A percentile compares a stretch with the other conserved stretches of the same genome.
Conservation (phyloP, 768 basidiomycete species). For the Amanita brunnescens region DNA sequence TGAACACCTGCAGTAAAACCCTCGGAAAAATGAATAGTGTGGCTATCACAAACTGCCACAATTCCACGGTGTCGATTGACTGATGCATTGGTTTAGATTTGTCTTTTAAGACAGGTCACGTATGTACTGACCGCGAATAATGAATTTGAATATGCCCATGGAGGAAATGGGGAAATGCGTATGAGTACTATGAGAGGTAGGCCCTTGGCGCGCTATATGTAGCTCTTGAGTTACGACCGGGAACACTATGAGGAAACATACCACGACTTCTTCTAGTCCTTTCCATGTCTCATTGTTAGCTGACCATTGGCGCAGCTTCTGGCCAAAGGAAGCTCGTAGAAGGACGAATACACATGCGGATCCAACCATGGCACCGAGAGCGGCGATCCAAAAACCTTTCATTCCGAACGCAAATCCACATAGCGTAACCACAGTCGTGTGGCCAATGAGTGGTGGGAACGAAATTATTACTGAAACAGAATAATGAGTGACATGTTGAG, state of each 20-base stretch:
- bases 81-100: constrained; percentile 16
- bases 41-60: constrained; percentile 72
- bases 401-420: constrained; percentile 83
- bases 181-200: constrained; percentile 77
- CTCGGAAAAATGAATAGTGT: constrained; percentile 68
- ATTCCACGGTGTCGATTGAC: constrained; percentile 65
- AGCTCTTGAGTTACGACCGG: background rate
- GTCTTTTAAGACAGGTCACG: background rate
- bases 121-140: constrained; percentile 57
- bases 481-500: background rate
- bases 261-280: constrained; percentile 68
- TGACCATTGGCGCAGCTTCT: constrained; percentile 51
- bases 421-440: constrained; percentile 56
- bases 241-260: constrained; percentile 25
- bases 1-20: constrained; percentile 63
- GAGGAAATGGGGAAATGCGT: constrained; percentile 74
- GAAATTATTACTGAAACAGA: constrained; percentile 33
- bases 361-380: constrained; percentile 51
- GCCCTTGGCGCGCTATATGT: constrained; percentile 44
- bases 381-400: constrained; percentile 63
- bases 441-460: constrained; percentile 58
- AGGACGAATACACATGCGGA: constrained; percentile 52
- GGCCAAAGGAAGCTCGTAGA: constrained; percentile 50
- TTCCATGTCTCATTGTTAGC: constrained; percentile 63
- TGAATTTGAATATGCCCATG: constrained; percentile 82